These are phyloP conservation scores for Striga asiatica DNA, from an alignment of 257 asterid species.

Conservation along the genomic window DNA sequence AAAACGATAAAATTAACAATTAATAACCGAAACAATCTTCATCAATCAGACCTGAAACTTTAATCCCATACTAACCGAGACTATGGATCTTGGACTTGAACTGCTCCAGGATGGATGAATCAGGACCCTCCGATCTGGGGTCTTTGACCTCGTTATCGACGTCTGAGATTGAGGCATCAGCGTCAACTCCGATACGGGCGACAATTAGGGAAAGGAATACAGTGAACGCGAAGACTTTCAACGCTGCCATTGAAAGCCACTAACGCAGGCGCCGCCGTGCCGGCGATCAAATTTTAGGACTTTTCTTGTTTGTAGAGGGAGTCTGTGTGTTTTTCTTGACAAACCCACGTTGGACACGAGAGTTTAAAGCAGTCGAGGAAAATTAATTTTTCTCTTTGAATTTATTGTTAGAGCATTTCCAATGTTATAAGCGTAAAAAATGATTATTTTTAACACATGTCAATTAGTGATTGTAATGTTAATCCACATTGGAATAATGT, in stretches of 20 bases:
- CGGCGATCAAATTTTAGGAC: conserved; percentile 23
- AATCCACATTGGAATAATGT: no score
- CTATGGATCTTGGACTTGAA: conserved; percentile 53
- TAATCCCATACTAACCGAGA: conserved; percentile 44
- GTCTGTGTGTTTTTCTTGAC: neutral
- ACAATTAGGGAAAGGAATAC: conserved; percentile 22
- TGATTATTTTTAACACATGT: no score
- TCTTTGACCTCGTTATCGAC: conserved; percentile 29
- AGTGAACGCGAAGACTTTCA: conserved; percentile 18
- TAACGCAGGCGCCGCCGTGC: conserved; percentile 29
- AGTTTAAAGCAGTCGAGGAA: no score
- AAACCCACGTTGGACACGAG: neutral
- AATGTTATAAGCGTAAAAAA: no score
- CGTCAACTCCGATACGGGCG: conserved; percentile 32
- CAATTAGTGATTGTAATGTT: no score
- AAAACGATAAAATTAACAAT: conserved; percentile 3
- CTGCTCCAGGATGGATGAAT: conserved; percentile 27
- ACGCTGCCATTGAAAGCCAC: conserved; percentile 33
- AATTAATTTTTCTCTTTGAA: no score
- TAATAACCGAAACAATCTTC: neutral
- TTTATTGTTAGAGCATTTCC: no score
- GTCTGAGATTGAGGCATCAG: conserved; percentile 23
- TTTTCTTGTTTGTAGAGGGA: no score
- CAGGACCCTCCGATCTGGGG: conserved; percentile 35
- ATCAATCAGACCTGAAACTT: conserved; percentile 6